Percentiles rank a stretch among this genome's conserved stretches.
phyloP scores from a whole-genome alignment of 495 filamentous ascomycete genomes.

The Penicillium herquei region DNA sequence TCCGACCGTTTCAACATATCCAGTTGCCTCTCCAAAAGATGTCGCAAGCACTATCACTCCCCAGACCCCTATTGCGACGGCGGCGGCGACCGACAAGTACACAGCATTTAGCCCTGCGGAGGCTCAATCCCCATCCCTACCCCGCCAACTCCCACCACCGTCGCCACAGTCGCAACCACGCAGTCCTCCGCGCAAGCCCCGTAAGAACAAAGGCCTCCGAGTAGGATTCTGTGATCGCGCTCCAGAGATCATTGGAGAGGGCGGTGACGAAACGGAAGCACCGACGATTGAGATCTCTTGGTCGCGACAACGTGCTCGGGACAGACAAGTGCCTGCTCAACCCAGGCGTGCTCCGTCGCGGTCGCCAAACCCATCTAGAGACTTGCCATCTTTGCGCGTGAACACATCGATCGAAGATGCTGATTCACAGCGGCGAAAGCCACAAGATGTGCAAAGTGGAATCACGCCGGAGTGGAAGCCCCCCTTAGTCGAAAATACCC shows the following conservation, averaged over 20 bases:
- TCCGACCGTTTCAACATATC: constrained; percentile 18
- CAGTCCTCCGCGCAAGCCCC: constrained; percentile 25
- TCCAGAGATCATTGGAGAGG: constrained; percentile 81
- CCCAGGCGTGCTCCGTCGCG: constrained; percentile 10
- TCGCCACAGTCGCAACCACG: constrained; percentile 2
- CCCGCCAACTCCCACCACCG: background rate
- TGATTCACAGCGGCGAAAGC: constrained; percentile 7
- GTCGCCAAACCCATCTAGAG: constrained; percentile 16
- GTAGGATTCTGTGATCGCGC: constrained; percentile 68
- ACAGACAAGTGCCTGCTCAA: constrained; percentile 12
- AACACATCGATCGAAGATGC: constrained; percentile 39
- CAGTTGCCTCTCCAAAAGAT: constrained; percentile 27
- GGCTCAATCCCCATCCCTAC: background rate
- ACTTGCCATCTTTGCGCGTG: constrained; percentile 32
- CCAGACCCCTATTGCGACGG: constrained; percentile 5
- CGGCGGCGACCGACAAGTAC: constrained; percentile 11
- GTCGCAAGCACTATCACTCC: constrained; percentile 15
- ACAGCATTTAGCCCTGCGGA: constrained; percentile 12
- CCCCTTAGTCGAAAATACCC: constrained; percentile 28
- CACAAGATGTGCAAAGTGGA: constrained; percentile 12
- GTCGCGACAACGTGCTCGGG: constrained; percentile 44
- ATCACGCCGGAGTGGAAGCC: constrained; percentile 25
- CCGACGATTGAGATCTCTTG: constrained; percentile 67
- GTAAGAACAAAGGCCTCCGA: constrained; percentile 58
- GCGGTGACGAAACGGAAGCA: constrained; percentile 76